phyloP scores from a whole-genome alignment of 768 basidiomycete species.

The Omphalotus guepiniiformis region DNA sequence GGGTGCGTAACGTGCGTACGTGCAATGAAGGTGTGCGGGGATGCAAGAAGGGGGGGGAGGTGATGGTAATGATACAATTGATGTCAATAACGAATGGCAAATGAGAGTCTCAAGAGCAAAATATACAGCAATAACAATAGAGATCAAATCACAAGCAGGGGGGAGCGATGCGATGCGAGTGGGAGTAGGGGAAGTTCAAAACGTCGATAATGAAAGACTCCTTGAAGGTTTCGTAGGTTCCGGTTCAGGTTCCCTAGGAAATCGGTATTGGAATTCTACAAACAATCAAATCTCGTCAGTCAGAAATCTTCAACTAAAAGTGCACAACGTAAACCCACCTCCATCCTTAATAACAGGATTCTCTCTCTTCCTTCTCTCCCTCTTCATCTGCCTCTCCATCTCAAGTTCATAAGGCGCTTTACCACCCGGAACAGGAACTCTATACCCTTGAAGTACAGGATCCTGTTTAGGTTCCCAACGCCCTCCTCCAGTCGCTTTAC shows the following conservation, averaged over 20 bases:
- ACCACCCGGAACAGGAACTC: conserved; percentile 59
- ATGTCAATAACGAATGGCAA: conserved; percentile 20
- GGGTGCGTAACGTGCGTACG: too few species aligned
- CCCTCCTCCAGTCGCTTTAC: conserved; percentile 77
- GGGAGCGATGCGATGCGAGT: conserved; percentile 7
- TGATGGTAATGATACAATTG: conserved; percentile 4
- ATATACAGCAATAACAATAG: conserved; percentile 52
- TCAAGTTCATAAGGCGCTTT: conserved; percentile 67
- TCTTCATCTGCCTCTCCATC: conserved; percentile 62
- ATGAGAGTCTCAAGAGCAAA: conserved; percentile 23
- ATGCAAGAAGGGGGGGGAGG: conserved; percentile 20
- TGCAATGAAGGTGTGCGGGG: conserved; percentile 26
- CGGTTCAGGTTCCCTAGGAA: conserved; percentile 43
- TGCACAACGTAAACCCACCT: conserved; percentile 6
- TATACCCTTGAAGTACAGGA: conserved; percentile 40
- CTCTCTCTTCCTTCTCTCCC: conserved; percentile 39
- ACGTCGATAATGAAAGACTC: conserved; percentile 55
- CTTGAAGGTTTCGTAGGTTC: conserved; percentile 40
- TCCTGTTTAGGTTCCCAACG: conserved; percentile 71
- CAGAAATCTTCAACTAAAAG: conserved; percentile 7
- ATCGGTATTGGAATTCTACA: conserved; percentile 64
- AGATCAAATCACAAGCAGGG: conserved; percentile 21
- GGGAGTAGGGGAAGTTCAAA: conserved; percentile 22
- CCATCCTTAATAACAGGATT: conserved; percentile 69
- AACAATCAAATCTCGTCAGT: not conserved